Evolutionary conservation across 1,284 basidiomycete genomes (phyloP).

Genomic region (Vanrija sp.): DNA sequence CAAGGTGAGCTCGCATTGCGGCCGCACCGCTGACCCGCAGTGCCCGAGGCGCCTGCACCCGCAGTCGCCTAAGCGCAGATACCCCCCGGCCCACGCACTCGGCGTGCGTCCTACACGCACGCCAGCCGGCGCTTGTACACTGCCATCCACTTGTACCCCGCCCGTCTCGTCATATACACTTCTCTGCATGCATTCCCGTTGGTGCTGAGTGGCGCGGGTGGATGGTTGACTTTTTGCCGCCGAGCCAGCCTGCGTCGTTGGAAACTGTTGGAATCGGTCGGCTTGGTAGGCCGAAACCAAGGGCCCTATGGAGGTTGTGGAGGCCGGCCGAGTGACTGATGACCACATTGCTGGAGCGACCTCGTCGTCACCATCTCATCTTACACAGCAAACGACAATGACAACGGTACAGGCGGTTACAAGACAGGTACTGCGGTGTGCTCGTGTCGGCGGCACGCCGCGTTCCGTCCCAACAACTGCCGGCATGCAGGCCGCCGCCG

Average conservation of each 20-base stretch:
- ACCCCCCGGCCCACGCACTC: not conserved
- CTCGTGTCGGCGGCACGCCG: no score
- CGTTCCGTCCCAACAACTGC: no score
- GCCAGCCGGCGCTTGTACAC: slow-evolving; percentile 7
- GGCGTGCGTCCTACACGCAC: not conserved
- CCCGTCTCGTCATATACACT: slow-evolving; percentile 10
- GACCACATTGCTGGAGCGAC: no score
- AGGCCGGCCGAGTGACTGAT: no score
- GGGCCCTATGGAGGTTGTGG: no score
- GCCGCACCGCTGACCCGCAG: slow-evolving; percentile 7
- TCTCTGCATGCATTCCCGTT: slow-evolving; percentile 16
- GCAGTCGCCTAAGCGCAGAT: slow-evolving; percentile 19
- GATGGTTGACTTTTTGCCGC: not conserved
- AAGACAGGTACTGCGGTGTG: no score
- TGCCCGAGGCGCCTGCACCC: slow-evolving; percentile 34
- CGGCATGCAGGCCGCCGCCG: no score
- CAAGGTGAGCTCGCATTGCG: slow-evolving; percentile 29
- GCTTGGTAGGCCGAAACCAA: no score
- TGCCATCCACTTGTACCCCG: slow-evolving; percentile 6
- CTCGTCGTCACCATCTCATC: not conserved
- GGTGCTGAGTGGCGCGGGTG: not conserved
- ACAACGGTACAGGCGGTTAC: no score
- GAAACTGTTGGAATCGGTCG: no score
- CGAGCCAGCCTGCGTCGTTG: not conserved
- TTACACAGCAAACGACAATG: not conserved